Base-by-base conservation (phyloP, 129 eudicot genomes). In the Lactuca sativa region DNA sequence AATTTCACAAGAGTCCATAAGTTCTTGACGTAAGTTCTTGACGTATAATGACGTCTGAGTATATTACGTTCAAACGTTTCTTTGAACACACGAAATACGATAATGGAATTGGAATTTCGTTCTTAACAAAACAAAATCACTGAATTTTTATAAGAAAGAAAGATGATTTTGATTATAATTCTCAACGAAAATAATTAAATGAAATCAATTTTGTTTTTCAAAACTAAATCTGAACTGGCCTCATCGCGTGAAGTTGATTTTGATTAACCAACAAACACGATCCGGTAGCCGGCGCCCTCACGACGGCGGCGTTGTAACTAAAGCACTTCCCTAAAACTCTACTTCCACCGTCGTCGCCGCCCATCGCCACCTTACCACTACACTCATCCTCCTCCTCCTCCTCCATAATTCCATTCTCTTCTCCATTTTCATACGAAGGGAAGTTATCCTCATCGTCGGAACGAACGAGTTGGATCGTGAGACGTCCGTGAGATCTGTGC, bases 401-500 rank as follows among this genome's bases (percentile, higher is more conserved):
- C 21, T 56, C 67, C 8, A 7, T 64, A 36, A 64, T 41, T 10
- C n/a, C 63, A 43, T 17, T 49, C 12, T 18, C 18, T 21, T 37
- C 30, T 25, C 30, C 30, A 25, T 25, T 25, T 25, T 25, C 30
- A 25, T 2, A 25, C 30, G 30, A 25, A 25, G 30, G 30, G 2
- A 25, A 25, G 30, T 25, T 25, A 25, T 25, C 30, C 32, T 54
- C 6, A 5, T 70, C 18, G 3, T 69, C 30, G 3, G 32, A 56
- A 34, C 62, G 67, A 9, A 86, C 81, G 17, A 85, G 78, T 11
- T 57, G 77, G 9, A 88, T 57, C 0, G 78, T 84, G 14, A 88
- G 73, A 0, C 91, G 77, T 1, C 95, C 91, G 17, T 81, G 48
- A 25, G 88, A 78, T 44, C 91, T 73, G 21, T 66, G 55, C 0